A percentile compares a stretch with the other conserved stretches of the same genome.
Conservation (phyloP, 805 yeast species). For the Kuraishia cidri region DNA sequence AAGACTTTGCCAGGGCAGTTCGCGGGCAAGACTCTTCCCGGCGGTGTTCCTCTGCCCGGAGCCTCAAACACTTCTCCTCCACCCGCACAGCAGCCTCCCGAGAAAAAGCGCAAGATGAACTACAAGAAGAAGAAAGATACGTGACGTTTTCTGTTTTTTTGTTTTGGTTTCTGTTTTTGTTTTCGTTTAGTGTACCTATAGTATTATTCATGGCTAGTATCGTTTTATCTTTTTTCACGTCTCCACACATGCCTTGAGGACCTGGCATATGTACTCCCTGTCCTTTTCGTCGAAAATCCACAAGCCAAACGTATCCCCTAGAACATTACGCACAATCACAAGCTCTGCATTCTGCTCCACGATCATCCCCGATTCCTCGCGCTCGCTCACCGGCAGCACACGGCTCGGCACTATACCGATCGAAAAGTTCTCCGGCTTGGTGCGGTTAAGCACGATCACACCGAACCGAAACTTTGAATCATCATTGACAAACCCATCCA, state of each 20-base stretch:
- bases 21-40: conserved; percentile 8
- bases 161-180: no score
- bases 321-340: conserved; percentile 57
- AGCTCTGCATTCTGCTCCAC: conserved; percentile 63
- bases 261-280: conserved; percentile 47
- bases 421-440: conserved; percentile 62
- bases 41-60: conserved; percentile 4
- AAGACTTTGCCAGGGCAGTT: conserved; percentile 18
- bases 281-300: conserved; percentile 72
- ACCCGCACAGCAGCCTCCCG: no score
- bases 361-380: conserved; percentile 35
- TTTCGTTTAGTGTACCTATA: no score
- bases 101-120: conserved; percentile 1
- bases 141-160: background rate
- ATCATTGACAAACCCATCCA: conserved; percentile 14
- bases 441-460: conserved; percentile 57
- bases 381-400: conserved; percentile 14
- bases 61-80: background rate
- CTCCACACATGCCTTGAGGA: conserved; percentile 15
- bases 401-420: conserved; percentile 57
- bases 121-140: conserved; percentile 3
- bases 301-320: conserved; percentile 67
- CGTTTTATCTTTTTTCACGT: background rate
- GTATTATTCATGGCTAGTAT: no score
- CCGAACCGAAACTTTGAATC: conserved; percentile 51